Evolutionary conservation across 139 green algal species (phyloP), one percentile per base, ranked within the genome.

Genomic region (Closterium sp.): DNA sequence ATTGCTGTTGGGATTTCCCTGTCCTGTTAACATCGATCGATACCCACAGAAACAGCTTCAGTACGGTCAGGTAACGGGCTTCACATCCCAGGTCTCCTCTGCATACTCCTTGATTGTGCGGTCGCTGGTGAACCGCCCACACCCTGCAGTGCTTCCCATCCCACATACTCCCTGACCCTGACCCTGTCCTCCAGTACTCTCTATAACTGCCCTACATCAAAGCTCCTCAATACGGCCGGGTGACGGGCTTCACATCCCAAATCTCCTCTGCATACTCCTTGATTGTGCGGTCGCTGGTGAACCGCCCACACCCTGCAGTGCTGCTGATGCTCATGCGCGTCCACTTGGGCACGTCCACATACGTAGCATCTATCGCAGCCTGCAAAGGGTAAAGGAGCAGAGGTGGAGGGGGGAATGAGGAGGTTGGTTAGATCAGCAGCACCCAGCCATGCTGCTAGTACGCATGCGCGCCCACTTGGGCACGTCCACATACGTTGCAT

Each of bases 241-340:
- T 91, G 85, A 38, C 17, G n/a, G 97, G 97, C 93, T 97, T 94
- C 84, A 98, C 93, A 90, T 94, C 95, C 97, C 97, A 98, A 94
- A 98, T 98, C 86, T 98, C 96, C 22, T 95, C 92, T 2, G 97
- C 97, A 92, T 98, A 98, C 92, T 98, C 94, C 2, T 94, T 30
- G 89, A 98, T 98, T 88, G 96, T 98, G 90, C 97, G 95, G 91
- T 98, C 97, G 22, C 91, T 96, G 38, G 91, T 96, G 94, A 98
- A 98, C 93, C 97, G 97, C 62, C 96, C 97, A 13, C 94, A 96
- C 70, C 89, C 92, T 19, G 97, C 97, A 29, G 97, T 97, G 93
- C 96, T 97, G 62, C 97, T 88, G 94, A 98, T 98, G 87, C 92
- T 96, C 88, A 94, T 95, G 50, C 94, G 94, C 1, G 95, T 96